phyloP scores from a whole-genome alignment of 2,329 filamentous ascomycete genomes.

The Colletotrichum orbiculare region DNA sequence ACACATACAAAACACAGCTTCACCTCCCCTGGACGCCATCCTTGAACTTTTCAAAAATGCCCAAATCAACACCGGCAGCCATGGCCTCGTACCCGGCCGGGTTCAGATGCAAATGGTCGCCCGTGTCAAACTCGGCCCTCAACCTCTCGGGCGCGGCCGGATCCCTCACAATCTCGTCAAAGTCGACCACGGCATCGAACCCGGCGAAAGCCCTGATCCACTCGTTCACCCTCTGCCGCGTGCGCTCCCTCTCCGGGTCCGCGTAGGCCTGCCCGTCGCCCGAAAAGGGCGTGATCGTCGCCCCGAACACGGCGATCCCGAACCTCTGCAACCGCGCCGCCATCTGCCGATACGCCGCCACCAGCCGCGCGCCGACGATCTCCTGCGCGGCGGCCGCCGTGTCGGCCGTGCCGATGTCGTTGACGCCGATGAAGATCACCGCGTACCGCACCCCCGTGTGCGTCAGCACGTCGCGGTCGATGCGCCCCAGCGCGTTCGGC shows the following conservation, averaged over 20 bases:
- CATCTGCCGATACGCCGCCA: conserved; percentile 68
- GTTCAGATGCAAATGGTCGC: conserved; percentile 71
- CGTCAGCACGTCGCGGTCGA: conserved; percentile 70
- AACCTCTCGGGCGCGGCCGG: conserved; percentile 55
- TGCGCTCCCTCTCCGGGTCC: conserved; percentile 61
- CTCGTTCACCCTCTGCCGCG: conserved; percentile 64
- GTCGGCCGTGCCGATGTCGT: conserved; percentile 68
- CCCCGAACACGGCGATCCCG: conserved; percentile 66
- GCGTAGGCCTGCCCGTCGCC: conserved; percentile 63
- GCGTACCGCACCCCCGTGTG: conserved; percentile 65
- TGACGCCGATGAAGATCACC: conserved; percentile 72
- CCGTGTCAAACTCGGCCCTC: conserved; percentile 59
- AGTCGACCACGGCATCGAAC: conserved; percentile 72
- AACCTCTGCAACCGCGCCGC: conserved; percentile 61
- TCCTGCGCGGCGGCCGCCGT: conserved; percentile 55
- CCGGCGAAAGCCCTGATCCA: conserved; percentile 66
- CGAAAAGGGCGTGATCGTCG: conserved; percentile 60
- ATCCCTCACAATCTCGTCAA: conserved; percentile 66
- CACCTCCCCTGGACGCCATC: conserved; percentile 21
- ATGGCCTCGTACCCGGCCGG: conserved; percentile 65
- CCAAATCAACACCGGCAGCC: conserved; percentile 64
- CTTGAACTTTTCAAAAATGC: conserved; percentile 55
- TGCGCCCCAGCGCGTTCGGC: conserved; percentile 64
- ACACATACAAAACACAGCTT: neutral
- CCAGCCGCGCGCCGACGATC: conserved; percentile 57